These are phyloP conservation scores for Picea glauca DNA, from an alignment of 75 land plant genomes.

Conservation along the genomic window DNA sequence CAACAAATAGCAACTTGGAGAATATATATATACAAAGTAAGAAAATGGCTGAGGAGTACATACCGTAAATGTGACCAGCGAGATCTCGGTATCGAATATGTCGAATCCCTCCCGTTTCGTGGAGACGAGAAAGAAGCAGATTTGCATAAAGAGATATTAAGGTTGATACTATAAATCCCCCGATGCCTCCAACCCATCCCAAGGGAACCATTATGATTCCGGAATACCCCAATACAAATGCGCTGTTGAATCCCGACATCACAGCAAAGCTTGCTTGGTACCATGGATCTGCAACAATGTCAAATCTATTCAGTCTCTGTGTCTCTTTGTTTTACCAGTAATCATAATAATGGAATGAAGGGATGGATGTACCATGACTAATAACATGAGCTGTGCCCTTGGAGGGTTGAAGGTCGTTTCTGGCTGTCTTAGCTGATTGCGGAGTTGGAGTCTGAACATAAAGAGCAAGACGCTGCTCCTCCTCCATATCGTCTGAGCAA, in stretches of 20 bases:
- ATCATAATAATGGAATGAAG: not conserved
- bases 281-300: constrained; percentile 61
- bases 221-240: constrained; percentile 79
- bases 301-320: too few species aligned
- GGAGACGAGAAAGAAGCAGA: constrained; percentile 58
- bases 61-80: constrained; percentile 78
- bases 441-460: too few species aligned
- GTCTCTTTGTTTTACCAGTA: too few species aligned
- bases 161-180: constrained; percentile 52
- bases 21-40: too few species aligned
- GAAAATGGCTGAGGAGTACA: too few species aligned
- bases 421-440: too few species aligned
- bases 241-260: constrained; percentile 72
- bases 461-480: too few species aligned
- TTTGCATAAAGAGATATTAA: constrained; percentile 70
- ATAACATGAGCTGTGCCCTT: constrained; percentile 9
- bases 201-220: constrained; percentile 79
- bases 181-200: constrained; percentile 63
- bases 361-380: not conserved
- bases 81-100: constrained; percentile 89
- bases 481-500: too few species aligned
- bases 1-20: too few species aligned
- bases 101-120: constrained; percentile 74
- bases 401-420: not conserved
- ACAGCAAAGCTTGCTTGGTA: constrained; percentile 66